These are phyloP conservation scores for Harrya chromipes DNA, from an alignment of 768 basidiomycete species.

Conservation along the genomic window DNA sequence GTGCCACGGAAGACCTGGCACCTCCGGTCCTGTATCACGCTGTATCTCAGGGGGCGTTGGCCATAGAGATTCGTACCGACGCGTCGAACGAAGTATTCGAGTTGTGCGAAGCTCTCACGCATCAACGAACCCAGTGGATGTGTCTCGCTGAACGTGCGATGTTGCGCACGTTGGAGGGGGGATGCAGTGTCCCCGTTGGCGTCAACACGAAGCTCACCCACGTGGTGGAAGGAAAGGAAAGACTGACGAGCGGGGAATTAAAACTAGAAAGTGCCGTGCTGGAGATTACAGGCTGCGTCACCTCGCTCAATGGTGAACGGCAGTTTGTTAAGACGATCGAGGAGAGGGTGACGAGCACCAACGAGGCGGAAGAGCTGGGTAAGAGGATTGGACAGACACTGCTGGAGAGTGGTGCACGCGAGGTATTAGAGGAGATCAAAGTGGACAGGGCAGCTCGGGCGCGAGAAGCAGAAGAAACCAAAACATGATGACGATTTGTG, in stretches of 20 bases:
- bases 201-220: conserved; percentile 52
- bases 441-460: conserved; percentile 53
- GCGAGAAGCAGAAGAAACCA: conserved; percentile 34
- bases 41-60: conserved; percentile 93
- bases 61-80: conserved; percentile 73
- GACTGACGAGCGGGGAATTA: conserved; percentile 29
- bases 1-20: conserved; percentile 69
- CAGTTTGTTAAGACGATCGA: conserved; percentile 69
- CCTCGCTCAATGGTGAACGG: conserved; percentile 66
- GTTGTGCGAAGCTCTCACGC: conserved; percentile 66
- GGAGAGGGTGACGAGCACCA: conserved; percentile 45
- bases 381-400: conserved; percentile 60
- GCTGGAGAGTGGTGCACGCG: conserved; percentile 66
- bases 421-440: conserved; percentile 84
- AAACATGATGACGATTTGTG: conserved; percentile 2
- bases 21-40: conserved; percentile 82
- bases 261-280: conserved; percentile 41
- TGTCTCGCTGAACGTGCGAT: conserved; percentile 86
- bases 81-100: conserved; percentile 56
- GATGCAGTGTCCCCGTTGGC: conserved; percentile 96
- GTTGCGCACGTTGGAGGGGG: conserved; percentile 89
- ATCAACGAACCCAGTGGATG: conserved; percentile 73
- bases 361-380: conserved; percentile 71
- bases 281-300: conserved; percentile 77
- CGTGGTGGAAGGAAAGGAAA: conserved; percentile 29